A percentile compares a stretch with the other conserved stretches of the same genome.
phyloP scores from a whole-genome alignment of 108 stramenopile genomes.

The Bacterosira constricta region DNA sequence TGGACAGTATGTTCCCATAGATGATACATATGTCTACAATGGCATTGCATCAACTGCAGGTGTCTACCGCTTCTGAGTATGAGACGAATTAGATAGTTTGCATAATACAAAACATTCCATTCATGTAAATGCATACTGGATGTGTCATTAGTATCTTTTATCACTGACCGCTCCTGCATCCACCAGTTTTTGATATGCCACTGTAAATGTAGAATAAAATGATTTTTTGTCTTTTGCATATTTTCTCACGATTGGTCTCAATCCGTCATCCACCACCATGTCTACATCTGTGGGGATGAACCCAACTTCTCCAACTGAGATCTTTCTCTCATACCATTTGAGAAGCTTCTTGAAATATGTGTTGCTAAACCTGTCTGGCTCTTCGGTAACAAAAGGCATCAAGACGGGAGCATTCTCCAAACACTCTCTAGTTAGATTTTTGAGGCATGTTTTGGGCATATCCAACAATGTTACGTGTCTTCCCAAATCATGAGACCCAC shows the following conservation, averaged over 20 bases:
- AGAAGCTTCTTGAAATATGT: conserved; percentile 52
- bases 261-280: conserved; percentile 61
- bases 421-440: conserved; percentile 55
- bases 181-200: conserved; percentile 54
- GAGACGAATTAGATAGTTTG: no score
- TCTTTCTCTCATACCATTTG: conserved; percentile 53
- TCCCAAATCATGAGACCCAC: conserved; percentile 63
- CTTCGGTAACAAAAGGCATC: conserved; percentile 57
- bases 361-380: conserved; percentile 53
- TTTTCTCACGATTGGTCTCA: conserved; percentile 39
- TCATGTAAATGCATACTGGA: not conserved
- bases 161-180: conserved; percentile 42
- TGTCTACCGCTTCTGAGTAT: conserved; percentile 70
- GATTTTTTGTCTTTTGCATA: conserved; percentile 50
- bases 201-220: conserved; percentile 41
- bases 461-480: conserved; percentile 63
- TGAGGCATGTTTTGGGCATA: conserved; percentile 60
- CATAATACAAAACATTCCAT: not conserved
- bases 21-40: conserved; percentile 95
- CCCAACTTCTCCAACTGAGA: conserved; percentile 57
- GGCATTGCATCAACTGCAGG: conserved; percentile 91
- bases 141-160: conserved; percentile 13
- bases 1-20: conserved; percentile 87
- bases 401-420: conserved; percentile 66
- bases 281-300: conserved; percentile 74